phyloP scores from a whole-genome alignment of 1,284 basidiomycete species.

The Leccinum colubrinum region DNA sequence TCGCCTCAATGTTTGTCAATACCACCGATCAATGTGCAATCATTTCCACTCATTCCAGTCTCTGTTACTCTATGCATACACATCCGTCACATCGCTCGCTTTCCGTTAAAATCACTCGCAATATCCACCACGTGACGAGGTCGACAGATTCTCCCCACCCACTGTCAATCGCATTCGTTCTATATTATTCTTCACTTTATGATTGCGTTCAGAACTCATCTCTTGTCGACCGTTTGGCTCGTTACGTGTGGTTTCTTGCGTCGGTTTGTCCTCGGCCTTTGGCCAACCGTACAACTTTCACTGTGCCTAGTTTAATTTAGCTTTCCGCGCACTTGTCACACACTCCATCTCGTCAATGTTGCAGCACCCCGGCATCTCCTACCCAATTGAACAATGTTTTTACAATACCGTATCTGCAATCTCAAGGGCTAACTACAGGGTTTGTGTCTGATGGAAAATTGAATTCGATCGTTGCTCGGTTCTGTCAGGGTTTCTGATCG shows the following conservation, averaged over 20 bases:
- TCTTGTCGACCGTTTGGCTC: constrained; percentile 37
- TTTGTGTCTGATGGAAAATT: constrained; percentile 9
- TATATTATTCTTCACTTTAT: constrained; percentile 82
- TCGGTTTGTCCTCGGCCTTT: constrained; percentile 29
- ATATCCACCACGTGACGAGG: constrained; percentile 41
- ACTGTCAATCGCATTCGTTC: constrained; percentile 46
- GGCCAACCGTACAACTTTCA: constrained; percentile 30
- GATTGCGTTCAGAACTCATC: constrained; percentile 30
- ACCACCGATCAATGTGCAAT: constrained; percentile 38
- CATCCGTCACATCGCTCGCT: constrained; percentile 40
- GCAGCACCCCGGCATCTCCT: constrained; percentile 43
- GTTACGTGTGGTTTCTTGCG: constrained; percentile 37
- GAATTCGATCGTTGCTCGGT: constrained; percentile 8
- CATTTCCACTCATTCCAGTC: constrained; percentile 47
- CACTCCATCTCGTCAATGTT: constrained; percentile 46
- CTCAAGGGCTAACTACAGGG: constrained; percentile 23
- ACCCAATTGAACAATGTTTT: constrained; percentile 41
- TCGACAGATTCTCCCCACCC: constrained; percentile 38
- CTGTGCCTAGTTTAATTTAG: constrained; percentile 33
- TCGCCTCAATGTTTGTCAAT: constrained; percentile 23
- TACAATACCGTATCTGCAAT: constrained; percentile 36
- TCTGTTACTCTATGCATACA: constrained; percentile 51
- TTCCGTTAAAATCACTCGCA: constrained; percentile 37
- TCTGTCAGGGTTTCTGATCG: constrained; percentile 7
- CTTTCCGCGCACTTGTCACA: constrained; percentile 35